phyloP scores from a whole-genome alignment of 225 moss, liverwort and hornwort species.

The Marchantia paleacea region DNA sequence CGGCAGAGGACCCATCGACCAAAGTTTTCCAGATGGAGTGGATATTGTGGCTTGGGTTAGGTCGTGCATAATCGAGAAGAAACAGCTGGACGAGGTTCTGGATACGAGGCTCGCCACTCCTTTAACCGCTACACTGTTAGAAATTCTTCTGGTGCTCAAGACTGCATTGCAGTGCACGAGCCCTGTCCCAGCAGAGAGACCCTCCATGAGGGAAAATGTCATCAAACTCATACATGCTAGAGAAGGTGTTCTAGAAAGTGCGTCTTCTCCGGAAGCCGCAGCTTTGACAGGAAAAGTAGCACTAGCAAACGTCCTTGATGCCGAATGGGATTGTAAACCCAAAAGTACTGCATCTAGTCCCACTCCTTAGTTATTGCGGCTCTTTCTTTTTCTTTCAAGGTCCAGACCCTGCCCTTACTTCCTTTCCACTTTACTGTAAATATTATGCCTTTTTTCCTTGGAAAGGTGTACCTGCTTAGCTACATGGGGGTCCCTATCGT shows the following conservation, averaged over 20 bases:
- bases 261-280: not conserved
- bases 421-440: not conserved
- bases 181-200: conserved; percentile 37
- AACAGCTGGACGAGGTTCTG: conserved; percentile 30
- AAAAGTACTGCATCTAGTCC: not conserved
- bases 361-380: not conserved
- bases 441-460: not conserved
- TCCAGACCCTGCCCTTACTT: not conserved
- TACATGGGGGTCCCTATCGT: no score
- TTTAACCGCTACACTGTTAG: conserved; percentile 10
- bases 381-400: not conserved
- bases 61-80: conserved; percentile 26
- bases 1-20: conserved; percentile 18
- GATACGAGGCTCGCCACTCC: conserved; percentile 26
- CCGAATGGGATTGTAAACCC: conserved; percentile 6
- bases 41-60: conserved; percentile 47
- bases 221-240: conserved; percentile 28
- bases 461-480: no score
- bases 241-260: conserved; percentile 6
- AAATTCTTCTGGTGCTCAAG: conserved; percentile 39
- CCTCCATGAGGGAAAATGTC: conserved; percentile 45
- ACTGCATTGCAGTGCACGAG: conserved; percentile 39
- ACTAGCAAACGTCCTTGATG: conserved; percentile 3
- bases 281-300: conserved; percentile 5
- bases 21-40: conserved; percentile 2